A percentile compares a stretch with the other conserved stretches of the same genome.
Evolutionary conservation across 2,329 filamentous ascomycete species (phyloP).

Genomic region (Trichoderma atroviride): DNA sequence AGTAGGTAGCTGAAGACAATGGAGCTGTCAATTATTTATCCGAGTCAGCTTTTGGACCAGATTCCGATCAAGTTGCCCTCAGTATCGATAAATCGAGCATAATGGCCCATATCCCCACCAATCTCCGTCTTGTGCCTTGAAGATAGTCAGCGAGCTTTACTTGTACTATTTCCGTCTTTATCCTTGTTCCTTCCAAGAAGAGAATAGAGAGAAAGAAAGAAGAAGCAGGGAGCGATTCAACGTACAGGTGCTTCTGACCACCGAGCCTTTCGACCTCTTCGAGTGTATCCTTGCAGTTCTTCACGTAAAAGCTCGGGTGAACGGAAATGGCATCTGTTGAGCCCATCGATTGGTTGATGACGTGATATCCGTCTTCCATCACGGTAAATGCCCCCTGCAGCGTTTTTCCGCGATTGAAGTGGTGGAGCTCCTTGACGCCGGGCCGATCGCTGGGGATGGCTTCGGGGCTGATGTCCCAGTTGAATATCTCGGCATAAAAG

Average conservation of each 20-base stretch:
- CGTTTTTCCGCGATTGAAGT: slow-evolving; percentile 39
- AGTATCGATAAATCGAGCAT: slow-evolving; percentile 42
- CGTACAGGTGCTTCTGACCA: slow-evolving; percentile 43
- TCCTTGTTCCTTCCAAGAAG: neutral
- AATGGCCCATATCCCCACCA: slow-evolving; percentile 40
- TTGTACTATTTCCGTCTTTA: neutral
- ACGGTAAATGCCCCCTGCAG: slow-evolving; percentile 43
- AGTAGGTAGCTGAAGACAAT: neutral
- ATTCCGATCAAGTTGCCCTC: slow-evolving; percentile 45
- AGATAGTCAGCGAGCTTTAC: slow-evolving; percentile 15
- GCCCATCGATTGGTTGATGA: slow-evolving; percentile 34
- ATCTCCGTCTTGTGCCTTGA: slow-evolving; percentile 43
- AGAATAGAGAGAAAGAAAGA: neutral
- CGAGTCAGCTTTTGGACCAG: slow-evolving; percentile 37
- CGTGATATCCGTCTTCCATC: slow-evolving; percentile 37
- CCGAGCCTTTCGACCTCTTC: slow-evolving; percentile 36
- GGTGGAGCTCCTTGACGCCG: slow-evolving; percentile 38
- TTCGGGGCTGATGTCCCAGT: slow-evolving; percentile 37
- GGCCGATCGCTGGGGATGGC: slow-evolving; percentile 29
- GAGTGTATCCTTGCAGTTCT: slow-evolving; percentile 39
- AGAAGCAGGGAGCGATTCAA: slow-evolving; percentile 5
- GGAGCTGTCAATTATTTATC: neutral
- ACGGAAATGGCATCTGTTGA: slow-evolving; percentile 35
- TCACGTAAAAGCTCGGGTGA: slow-evolving; percentile 41
- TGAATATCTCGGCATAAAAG: slow-evolving; percentile 44